These are phyloP conservation scores for Fusarium temperatum DNA, from an alignment of 2,329 filamentous ascomycete genomes.

Conservation along the genomic window DNA sequence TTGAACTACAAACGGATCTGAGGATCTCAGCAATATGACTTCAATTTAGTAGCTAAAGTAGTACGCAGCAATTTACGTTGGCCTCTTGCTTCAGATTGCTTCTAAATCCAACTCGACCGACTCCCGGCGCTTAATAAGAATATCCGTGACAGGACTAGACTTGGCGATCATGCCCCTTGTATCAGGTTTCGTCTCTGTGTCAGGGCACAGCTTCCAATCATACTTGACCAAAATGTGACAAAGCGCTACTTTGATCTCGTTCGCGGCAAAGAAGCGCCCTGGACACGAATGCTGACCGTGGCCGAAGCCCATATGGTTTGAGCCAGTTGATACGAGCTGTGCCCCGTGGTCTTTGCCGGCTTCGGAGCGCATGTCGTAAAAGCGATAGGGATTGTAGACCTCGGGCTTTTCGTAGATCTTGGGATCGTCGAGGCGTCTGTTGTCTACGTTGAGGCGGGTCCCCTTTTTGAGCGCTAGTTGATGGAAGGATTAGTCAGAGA, in stretches of 20 bases:
- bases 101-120: not conserved
- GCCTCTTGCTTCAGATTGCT: not conserved
- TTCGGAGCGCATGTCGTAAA: not conserved
- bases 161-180: not conserved
- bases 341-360: not conserved
- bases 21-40: rapidly evolving
- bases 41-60: too few species aligned
- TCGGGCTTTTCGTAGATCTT: not conserved
- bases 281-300: not conserved
- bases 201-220: not conserved
- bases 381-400: not conserved
- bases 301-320: not conserved
- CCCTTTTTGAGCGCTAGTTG: not conserved
- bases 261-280: not conserved
- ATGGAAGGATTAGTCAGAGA: rapidly evolving
- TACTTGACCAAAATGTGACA: slow-evolving; percentile 3
- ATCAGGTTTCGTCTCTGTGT: not conserved
- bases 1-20: rapidly evolving
- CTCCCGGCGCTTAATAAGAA: not conserved
- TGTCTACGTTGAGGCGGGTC: not conserved
- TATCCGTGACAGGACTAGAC: not conserved
- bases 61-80: rapidly evolving
- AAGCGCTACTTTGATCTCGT: not conserved
- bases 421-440: not conserved
- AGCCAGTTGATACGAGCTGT: not conserved